Evolutionary conservation across 768 basidiomycete genomes (phyloP).

Genomic region (Naganishia onofrii): DNA sequence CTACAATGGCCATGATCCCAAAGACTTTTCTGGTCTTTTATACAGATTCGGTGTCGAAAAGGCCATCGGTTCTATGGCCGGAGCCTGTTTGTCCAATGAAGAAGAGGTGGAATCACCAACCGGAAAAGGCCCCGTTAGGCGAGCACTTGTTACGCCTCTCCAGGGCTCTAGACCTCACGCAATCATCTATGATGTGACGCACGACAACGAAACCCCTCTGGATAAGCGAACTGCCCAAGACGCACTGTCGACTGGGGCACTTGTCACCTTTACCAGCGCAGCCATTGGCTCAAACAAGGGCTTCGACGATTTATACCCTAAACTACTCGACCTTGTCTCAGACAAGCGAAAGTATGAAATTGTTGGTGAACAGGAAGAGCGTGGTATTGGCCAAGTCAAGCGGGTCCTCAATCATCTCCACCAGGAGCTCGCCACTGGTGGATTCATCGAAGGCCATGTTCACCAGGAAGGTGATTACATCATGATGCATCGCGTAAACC

Average conservation of each 20-base stretch:
- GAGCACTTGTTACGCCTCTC: slow-evolving; percentile 71
- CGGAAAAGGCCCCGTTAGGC: slow-evolving; percentile 72
- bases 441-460: slow-evolving; percentile 87
- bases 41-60: slow-evolving; percentile 89
- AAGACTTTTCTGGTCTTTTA: slow-evolving; percentile 81
- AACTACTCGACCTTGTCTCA: slow-evolving; percentile 79
- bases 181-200: slow-evolving; percentile 89
- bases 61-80: slow-evolving; percentile 95
- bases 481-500: slow-evolving; percentile 85
- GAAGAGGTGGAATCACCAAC: slow-evolving; percentile 79
- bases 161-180: slow-evolving; percentile 88
- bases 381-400: slow-evolving; percentile 56
- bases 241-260: slow-evolving; percentile 85
- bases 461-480: slow-evolving; percentile 99
- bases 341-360: slow-evolving; percentile 79
- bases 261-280: slow-evolving; percentile 84
- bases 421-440: slow-evolving; percentile 83
- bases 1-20: slow-evolving; percentile 77
- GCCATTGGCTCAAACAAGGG: slow-evolving; percentile 94
- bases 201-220: slow-evolving; percentile 90
- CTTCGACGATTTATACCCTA: slow-evolving; percentile 95
- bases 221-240: slow-evolving; percentile 92
- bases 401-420: slow-evolving; percentile 81
- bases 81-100: slow-evolving; percentile 70
- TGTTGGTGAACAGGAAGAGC: slow-evolving; percentile 51